A percentile compares a stretch with the other conserved stretches of the same genome.
Conservation (phyloP, 306 rosid genomes). For the Malus sieversii region DNA sequence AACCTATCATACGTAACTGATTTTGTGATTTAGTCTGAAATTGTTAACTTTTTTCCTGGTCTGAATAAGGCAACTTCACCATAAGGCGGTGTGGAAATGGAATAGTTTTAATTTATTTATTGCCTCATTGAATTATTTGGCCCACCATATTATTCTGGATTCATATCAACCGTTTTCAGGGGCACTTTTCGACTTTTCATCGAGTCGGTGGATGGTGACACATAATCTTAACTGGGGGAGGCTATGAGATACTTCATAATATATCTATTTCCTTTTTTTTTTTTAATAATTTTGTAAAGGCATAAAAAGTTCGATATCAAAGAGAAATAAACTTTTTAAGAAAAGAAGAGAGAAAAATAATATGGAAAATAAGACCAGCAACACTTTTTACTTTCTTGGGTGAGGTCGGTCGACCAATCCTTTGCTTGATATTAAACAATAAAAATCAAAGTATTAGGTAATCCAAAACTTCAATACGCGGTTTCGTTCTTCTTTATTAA, state of each 20-base stretch:
- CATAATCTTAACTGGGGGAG: too few species aligned
- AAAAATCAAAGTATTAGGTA: not conserved
- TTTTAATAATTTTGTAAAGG: not conserved
- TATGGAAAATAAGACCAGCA: not conserved
- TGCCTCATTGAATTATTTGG: not conserved
- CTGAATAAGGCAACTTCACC: not conserved
- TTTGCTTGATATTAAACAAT: not conserved
- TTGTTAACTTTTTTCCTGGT: too few species aligned
- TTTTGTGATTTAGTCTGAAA: too few species aligned
- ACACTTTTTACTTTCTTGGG: not conserved
- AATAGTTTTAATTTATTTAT: not conserved
- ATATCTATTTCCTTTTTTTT: not conserved
- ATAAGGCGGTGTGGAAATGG: not conserved
- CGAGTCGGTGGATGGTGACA: not conserved
- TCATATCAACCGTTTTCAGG: not conserved
- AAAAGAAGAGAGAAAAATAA: not conserved
- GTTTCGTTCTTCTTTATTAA: not conserved
- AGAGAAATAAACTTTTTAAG: not conserved
- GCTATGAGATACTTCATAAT: too few species aligned
- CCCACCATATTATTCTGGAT: not conserved
- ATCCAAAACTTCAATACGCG: not conserved
- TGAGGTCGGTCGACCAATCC: not conserved
- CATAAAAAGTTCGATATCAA: not conserved
- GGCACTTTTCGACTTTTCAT: not conserved
- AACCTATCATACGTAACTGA: not conserved